A percentile compares a stretch with the other conserved stretches of the same genome.
Evolutionary conservation across 768 basidiomycete genomes (phyloP).

Genomic region (Mycena latifolia): DNA sequence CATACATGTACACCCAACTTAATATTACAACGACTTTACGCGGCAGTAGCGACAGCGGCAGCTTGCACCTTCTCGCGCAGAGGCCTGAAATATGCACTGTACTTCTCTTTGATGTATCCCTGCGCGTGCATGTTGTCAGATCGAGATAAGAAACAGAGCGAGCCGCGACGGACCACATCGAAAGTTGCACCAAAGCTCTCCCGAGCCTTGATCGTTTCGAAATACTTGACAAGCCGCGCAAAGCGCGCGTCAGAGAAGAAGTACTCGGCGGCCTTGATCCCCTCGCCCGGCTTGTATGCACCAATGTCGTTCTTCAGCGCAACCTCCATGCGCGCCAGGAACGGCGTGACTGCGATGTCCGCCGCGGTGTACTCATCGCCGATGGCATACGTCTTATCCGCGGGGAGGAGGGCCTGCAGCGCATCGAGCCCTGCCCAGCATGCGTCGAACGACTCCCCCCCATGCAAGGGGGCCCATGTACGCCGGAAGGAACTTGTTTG

Average conservation of each 20-base stretch:
- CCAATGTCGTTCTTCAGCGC: constrained; percentile 64
- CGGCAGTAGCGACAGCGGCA: constrained; percentile 11
- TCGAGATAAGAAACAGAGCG: too few relatives aligned
- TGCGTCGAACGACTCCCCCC: constrained; percentile 55
- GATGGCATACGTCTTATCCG: constrained; percentile 56
- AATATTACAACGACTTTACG: too few relatives aligned
- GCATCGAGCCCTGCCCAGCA: constrained; percentile 58
- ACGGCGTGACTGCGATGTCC: constrained; percentile 71
- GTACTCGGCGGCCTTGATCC: constrained; percentile 55
- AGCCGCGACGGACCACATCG: constrained; percentile 41
- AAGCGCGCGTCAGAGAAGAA: constrained; percentile 61
- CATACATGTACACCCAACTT: too few relatives aligned
- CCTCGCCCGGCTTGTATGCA: constrained; percentile 60
- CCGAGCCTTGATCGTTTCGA: constrained; percentile 59
- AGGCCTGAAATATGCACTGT: constrained; percentile 16
- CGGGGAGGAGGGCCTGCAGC: constrained; percentile 63
- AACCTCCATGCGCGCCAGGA: constrained; percentile 66
- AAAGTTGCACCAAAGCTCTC: constrained; percentile 69
- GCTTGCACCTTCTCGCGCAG: constrained; percentile 29
- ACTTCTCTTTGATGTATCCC: constrained; percentile 17
- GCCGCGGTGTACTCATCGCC: constrained; percentile 68
- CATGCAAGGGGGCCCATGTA: constrained; percentile 50
- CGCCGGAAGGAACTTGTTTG: constrained; percentile 57
- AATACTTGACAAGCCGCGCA: constrained; percentile 63
- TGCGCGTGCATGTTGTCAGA: too few relatives aligned